Base-by-base conservation (phyloP, 1,284 basidiomycete species). In the Cutaneotrichosporon sp. region DNA sequence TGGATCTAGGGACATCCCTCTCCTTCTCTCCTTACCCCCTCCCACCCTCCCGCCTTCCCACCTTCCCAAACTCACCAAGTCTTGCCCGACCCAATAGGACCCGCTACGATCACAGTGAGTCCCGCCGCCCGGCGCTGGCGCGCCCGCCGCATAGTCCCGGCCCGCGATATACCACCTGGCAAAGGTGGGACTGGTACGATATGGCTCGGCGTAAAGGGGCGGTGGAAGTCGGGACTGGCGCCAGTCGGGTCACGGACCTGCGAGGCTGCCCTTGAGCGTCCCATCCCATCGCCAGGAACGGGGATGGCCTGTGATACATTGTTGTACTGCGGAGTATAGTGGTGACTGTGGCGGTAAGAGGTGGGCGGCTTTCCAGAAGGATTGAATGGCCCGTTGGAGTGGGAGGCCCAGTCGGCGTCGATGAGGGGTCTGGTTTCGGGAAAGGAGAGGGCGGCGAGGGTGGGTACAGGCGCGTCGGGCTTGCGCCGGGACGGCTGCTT, bases 361-460 rank as follows among this genome's bases (percentile, higher is more conserved):
- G 40, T 34, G 34, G 49, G 49, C 49, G 66, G 58, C 11, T 57
- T 60, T 26, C 26, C 26, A 26, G 26, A 26, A 26, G 34, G 34
- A 5, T 13, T 36, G 34, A 36, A 9, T 8, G 11, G 34, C 16
- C 70, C 70, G 14, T 72, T 69, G 56, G 72, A 68, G 71, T 72
- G 74, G 50, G 70, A 66, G 55, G 49, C 26, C 22, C 49, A 31
- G 61, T 62, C 64, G 1, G 72, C 60, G 58, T 77, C 77, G 46
- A 77, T 68, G 21, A 79, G 71, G 14, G 76, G 75, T 13, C 68
- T 68, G 8, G 73, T 71, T 59, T 76, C 75, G 5, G 77, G 77
- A 46, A 77, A 63, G 5, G 74, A 74, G 22, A 79, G 67, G 2
- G 73, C 71, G 63, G 53, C 76, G 65, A 65, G 65, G 21, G 58